Evolutionary conservation across 495 filamentous ascomycete genomes (phyloP).

Genomic region (Hypomontagnella submonticulosa): DNA sequence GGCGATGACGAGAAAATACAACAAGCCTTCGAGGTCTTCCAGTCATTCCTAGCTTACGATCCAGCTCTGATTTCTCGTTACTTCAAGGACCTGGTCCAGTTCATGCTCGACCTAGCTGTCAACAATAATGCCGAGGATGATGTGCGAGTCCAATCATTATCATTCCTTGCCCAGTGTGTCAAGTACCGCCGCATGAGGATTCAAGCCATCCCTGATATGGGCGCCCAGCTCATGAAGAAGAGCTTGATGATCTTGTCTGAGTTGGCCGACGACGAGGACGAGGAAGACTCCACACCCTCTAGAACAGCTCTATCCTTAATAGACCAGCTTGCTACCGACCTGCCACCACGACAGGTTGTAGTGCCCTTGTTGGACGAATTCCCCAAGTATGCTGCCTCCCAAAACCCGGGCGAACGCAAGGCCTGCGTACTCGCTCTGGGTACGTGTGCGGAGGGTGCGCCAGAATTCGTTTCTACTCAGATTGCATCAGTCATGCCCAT

Average conservation of each 20-base stretch:
- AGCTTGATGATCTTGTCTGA: conserved; percentile 88
- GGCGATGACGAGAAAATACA: conserved; percentile 86
- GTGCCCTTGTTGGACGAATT: conserved; percentile 90
- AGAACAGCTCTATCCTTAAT: conserved; percentile 87
- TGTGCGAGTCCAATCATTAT: conserved; percentile 85
- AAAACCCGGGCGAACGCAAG: conserved; percentile 80
- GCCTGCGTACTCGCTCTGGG: conserved; percentile 92
- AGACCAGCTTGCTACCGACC: conserved; percentile 84
- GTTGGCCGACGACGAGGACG: conserved; percentile 81
- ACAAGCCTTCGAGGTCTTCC: conserved; percentile 96
- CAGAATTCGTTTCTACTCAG: conserved; percentile 94
- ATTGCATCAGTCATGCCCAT: conserved; percentile 85
- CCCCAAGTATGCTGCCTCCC: conserved; percentile 77
- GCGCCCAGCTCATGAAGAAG: conserved; percentile 86
- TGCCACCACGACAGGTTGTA: conserved; percentile 94
- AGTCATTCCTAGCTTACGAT: conserved; percentile 92
- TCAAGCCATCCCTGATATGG: conserved; percentile 79
- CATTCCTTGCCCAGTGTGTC: conserved; percentile 92
- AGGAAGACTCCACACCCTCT: conserved; percentile 90
- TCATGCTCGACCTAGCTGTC: conserved; percentile 89
- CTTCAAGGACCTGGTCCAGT: conserved; percentile 89
- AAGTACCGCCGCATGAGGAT: conserved; percentile 95
- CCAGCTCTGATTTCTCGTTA: conserved; percentile 82
- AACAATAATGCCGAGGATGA: conserved; percentile 83
- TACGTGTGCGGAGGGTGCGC: conserved; percentile 95